These are phyloP conservation scores for Zygosaccharomyces pseudorouxii DNA, from an alignment of 805 yeast genomes.

Conservation along the genomic window DNA sequence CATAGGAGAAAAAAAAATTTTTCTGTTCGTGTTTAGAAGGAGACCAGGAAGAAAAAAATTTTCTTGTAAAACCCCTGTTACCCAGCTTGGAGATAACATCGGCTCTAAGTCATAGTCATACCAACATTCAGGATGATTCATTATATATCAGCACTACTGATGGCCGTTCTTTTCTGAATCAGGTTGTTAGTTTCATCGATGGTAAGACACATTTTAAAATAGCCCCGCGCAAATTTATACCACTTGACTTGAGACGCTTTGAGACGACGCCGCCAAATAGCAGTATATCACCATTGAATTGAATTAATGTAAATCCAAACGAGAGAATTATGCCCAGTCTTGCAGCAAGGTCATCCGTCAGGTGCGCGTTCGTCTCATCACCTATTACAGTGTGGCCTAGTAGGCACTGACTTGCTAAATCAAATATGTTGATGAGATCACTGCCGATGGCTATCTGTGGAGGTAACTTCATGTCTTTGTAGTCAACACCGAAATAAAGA, in stretches of 20 bases:
- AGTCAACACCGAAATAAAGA: slow-evolving; percentile 11
- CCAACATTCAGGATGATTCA: no score
- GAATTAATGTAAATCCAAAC: slow-evolving; percentile 17
- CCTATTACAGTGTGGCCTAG: slow-evolving; percentile 13
- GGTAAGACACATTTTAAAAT: slow-evolving; percentile 29
- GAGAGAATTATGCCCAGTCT: slow-evolving; percentile 6
- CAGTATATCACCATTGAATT: slow-evolving; percentile 21
- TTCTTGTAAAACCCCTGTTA: no score
- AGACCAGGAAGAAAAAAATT: background rate
- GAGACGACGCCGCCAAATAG: slow-evolving; percentile 30
- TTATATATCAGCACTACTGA: no score
- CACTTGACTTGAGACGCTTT: slow-evolving; percentile 11
- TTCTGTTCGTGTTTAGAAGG: background rate
- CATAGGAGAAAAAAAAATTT: background rate
- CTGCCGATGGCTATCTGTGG: slow-evolving; percentile 10
- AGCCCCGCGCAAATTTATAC: slow-evolving; percentile 29
- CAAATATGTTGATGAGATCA: slow-evolving; percentile 21
- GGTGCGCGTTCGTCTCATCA: background rate
- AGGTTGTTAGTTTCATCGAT: slow-evolving; percentile 23
- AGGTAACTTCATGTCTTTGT: background rate
- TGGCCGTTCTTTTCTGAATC: background rate
- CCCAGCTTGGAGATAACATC: no score
- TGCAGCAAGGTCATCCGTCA: background rate
- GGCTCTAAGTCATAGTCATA: background rate
- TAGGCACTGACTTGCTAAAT: slow-evolving; percentile 22